These are phyloP conservation scores for Candida multigemmis DNA, from an alignment of 805 yeast species.

Conservation along the genomic window DNA sequence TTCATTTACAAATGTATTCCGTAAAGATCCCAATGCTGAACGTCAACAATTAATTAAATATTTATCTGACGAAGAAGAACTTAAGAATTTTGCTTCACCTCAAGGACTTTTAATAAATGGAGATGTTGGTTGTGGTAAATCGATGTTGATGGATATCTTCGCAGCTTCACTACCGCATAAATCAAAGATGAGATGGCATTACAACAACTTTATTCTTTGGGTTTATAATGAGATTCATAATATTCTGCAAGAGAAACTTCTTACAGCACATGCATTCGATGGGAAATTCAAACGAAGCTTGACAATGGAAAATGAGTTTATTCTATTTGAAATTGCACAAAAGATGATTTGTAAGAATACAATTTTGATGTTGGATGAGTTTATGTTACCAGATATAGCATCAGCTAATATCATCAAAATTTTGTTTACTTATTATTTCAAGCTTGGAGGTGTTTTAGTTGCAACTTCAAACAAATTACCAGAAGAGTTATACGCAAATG, in stretches of 20 bases:
- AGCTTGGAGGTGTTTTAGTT: conserved; percentile 64
- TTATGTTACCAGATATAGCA: conserved; percentile 70
- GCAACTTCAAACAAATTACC: conserved; percentile 71
- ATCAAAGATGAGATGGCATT: conserved; percentile 64
- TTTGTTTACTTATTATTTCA: conserved; percentile 60
- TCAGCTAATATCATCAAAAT: conserved; percentile 61
- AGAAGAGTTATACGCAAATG: conserved; percentile 60
- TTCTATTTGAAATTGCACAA: conserved; percentile 58
- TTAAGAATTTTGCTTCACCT: conserved; percentile 46
- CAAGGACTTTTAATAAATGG: conserved; percentile 58
- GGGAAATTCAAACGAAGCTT: conserved; percentile 11
- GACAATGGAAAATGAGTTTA: conserved; percentile 51
- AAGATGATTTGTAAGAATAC: conserved; percentile 51
- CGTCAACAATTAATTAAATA: conserved; percentile 37
- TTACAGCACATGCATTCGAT: conserved; percentile 15
- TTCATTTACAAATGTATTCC: conserved; percentile 13
- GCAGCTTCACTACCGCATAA: conserved; percentile 55
- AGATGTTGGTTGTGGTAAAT: conserved; percentile 68
- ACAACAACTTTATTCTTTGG: conserved; percentile 61
- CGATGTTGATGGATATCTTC: conserved; percentile 66
- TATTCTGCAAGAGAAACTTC: conserved; percentile 36
- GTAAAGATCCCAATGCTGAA: conserved; percentile 19
- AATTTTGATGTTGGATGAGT: conserved; percentile 59
- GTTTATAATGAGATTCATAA: conserved; percentile 53
- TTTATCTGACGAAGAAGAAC: conserved; percentile 54